phyloP scores from a whole-genome alignment of 768 basidiomycete species.

The Collybiopsis luxurians region DNA sequence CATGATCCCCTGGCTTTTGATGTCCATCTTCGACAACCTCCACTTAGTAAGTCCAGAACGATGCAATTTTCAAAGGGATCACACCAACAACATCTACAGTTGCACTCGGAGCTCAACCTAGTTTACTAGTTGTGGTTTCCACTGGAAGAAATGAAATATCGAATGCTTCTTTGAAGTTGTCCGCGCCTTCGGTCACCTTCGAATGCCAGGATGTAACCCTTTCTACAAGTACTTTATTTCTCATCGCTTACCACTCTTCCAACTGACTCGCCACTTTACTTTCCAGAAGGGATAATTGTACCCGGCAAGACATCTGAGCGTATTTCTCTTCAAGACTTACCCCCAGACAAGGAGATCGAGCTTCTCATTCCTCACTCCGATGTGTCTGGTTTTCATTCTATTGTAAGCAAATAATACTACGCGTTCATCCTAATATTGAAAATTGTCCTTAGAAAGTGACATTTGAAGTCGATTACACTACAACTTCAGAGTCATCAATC shows the following conservation, averaged over 20 bases:
- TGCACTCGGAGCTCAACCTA: slow-evolving; percentile 58
- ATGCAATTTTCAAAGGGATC: not conserved
- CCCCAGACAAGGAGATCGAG: slow-evolving; percentile 41
- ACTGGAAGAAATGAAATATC: slow-evolving; percentile 69
- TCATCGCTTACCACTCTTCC: not conserved
- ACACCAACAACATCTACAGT: slow-evolving; percentile 36
- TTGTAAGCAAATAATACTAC: slow-evolving; percentile 42
- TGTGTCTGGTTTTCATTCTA: slow-evolving; percentile 53
- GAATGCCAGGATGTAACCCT: slow-evolving; percentile 38
- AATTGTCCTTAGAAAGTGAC: slow-evolving; percentile 56
- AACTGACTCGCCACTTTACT: not conserved
- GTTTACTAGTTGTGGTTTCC: slow-evolving; percentile 52
- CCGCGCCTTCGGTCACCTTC: slow-evolving; percentile 55
- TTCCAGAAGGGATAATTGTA: slow-evolving; percentile 1
- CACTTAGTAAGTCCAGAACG: slow-evolving; percentile 30
- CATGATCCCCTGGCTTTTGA: slow-evolving; percentile 61
- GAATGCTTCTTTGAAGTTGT: slow-evolving; percentile 50
- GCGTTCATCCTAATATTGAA: not conserved
- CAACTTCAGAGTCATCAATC: slow-evolving; percentile 48
- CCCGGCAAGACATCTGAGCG: slow-evolving; percentile 40
- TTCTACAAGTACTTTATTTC: slow-evolving; percentile 20
- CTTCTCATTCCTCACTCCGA: slow-evolving; percentile 67
- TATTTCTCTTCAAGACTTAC: slow-evolving; percentile 47
- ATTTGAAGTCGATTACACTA: slow-evolving; percentile 66
- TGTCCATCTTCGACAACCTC: slow-evolving; percentile 60